These are phyloP conservation scores for Sarcomyxa edulis DNA, from an alignment of 768 basidiomycete genomes.

Conservation along the genomic window DNA sequence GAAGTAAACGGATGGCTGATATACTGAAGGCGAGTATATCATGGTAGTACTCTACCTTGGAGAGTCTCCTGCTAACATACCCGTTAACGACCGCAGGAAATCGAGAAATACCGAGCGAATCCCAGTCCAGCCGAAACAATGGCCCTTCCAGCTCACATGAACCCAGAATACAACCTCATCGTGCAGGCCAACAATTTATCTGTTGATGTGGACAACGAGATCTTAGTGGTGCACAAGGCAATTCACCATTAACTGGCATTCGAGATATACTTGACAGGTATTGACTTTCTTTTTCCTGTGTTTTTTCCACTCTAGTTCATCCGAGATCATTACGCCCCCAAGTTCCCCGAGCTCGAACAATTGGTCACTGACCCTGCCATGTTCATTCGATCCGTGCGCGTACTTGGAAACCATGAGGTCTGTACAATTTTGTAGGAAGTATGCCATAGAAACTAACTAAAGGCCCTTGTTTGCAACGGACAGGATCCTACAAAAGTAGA, in stretches of 20 bases:
- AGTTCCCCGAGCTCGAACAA: slow-evolving; percentile 96
- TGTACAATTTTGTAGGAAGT: too few species aligned
- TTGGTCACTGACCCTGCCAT: slow-evolving; percentile 87
- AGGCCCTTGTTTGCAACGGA: neutral
- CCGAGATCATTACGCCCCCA: slow-evolving; percentile 91
- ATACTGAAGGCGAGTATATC: slow-evolving; percentile 69
- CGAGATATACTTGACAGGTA: slow-evolving; percentile 8
- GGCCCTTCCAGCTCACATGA: slow-evolving; percentile 76
- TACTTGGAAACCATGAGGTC: slow-evolving; percentile 80
- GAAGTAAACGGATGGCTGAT: slow-evolving; percentile 84
- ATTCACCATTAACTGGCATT: slow-evolving; percentile 11
- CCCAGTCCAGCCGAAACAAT: slow-evolving; percentile 79
- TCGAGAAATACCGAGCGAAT: slow-evolving; percentile 77
- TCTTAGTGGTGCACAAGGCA: slow-evolving; percentile 93
- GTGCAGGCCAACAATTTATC: slow-evolving; percentile 97
- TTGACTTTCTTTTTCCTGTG: slow-evolving; percentile 5
- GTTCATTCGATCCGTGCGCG: slow-evolving; percentile 89
- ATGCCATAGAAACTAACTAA: too few species aligned
- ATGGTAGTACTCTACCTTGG: too few species aligned
- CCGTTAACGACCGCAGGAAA: slow-evolving; percentile 77
- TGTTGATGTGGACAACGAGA: slow-evolving; percentile 98
- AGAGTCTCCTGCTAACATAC: too few species aligned
- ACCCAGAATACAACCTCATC: slow-evolving; percentile 94
- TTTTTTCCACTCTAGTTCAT: too few species aligned
- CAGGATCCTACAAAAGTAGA: slow-evolving; percentile 87